These are phyloP conservation scores for Globisporangium parvum DNA, from an alignment of 352 stramenopile species.

Conservation along the genomic window DNA sequence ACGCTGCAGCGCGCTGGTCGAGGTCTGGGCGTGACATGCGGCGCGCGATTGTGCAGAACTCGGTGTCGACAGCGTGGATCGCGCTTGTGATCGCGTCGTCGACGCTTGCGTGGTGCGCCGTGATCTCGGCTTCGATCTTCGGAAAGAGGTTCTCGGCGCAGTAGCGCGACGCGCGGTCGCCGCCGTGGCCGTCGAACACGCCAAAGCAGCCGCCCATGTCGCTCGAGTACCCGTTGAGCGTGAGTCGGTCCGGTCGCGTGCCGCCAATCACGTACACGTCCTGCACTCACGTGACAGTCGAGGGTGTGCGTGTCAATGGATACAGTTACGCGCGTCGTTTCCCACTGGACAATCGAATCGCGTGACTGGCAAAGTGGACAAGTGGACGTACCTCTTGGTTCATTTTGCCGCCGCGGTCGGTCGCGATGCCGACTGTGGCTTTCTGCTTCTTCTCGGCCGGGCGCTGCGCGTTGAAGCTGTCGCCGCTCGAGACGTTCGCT, in stretches of 20 bases:
- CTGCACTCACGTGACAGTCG: constrained; percentile 19
- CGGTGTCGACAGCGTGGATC: constrained; percentile 56
- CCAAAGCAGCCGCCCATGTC: constrained; percentile 64
- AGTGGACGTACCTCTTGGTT: constrained; percentile 54
- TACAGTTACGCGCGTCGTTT: background rate
- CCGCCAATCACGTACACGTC: constrained; percentile 81
- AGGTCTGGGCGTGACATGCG: constrained; percentile 30
- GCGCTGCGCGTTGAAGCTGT: constrained; percentile 10
- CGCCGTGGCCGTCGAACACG: constrained; percentile 79
- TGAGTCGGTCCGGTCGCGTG: constrained; percentile 48
- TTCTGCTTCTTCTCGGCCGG: constrained; percentile 32
- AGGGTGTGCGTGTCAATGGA: background rate
- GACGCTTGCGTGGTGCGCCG: constrained; percentile 25
- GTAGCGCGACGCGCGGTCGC: constrained; percentile 73
- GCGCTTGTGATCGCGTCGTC: constrained; percentile 52
- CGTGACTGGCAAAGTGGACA: background rate
- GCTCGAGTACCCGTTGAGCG: constrained; percentile 71
- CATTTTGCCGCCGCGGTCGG: constrained; percentile 62
- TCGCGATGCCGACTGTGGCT: constrained; percentile 53
- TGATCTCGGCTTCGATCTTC: constrained; percentile 47
- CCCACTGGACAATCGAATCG: background rate
- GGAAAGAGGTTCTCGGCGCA: constrained; percentile 70
- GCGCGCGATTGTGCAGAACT: constrained; percentile 59
- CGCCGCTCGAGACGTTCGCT: constrained; percentile 9
- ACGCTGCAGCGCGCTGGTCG: constrained; percentile 16